phyloP scores from a whole-genome alignment of 2,329 filamentous ascomycete species.

The Diaporthe ilicicola region DNA sequence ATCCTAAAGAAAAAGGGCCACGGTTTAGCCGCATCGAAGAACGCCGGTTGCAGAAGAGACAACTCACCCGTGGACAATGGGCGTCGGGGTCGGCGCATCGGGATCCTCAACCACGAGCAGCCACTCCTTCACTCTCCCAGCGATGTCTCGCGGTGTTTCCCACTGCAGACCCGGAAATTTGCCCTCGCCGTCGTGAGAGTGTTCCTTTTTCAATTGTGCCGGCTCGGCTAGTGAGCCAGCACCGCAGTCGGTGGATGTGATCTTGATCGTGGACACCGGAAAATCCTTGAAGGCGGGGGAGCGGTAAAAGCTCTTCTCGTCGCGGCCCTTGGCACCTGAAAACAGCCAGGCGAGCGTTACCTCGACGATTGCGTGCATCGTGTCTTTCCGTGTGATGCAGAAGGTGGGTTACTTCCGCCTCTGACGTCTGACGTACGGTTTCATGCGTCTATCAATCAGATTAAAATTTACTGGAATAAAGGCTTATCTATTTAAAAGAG shows the following conservation, averaged over 20 bases:
- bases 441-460: background rate
- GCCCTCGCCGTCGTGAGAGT: slow-evolving; percentile 49
- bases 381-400: background rate
- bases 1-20: slow-evolving; percentile 37
- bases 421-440: background rate
- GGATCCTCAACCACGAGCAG: slow-evolving; percentile 57
- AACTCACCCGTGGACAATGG: slow-evolving; percentile 55
- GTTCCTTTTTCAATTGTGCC: slow-evolving; percentile 46
- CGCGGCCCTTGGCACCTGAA: slow-evolving; percentile 46
- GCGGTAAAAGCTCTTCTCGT: slow-evolving; percentile 49
- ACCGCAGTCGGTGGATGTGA: slow-evolving; percentile 52
- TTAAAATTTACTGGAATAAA: background rate
- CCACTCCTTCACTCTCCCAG: slow-evolving; percentile 50
- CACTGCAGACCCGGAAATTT: slow-evolving; percentile 52
- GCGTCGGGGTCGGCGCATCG: slow-evolving; percentile 53
- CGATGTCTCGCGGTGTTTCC: slow-evolving; percentile 43
- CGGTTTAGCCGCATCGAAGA: background rate
- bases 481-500: background rate
- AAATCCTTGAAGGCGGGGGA: slow-evolving; percentile 45
- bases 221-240: slow-evolving; percentile 37
- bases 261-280: slow-evolving; percentile 46
- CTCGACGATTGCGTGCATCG: slow-evolving; percentile 41
- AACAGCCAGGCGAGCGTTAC: slow-evolving; percentile 50
- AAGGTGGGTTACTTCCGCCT: no score
- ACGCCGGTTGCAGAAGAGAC: background rate